Conservation (phyloP, 2,329 filamentous ascomycete species). For the Dissoconium aciculare region DNA sequence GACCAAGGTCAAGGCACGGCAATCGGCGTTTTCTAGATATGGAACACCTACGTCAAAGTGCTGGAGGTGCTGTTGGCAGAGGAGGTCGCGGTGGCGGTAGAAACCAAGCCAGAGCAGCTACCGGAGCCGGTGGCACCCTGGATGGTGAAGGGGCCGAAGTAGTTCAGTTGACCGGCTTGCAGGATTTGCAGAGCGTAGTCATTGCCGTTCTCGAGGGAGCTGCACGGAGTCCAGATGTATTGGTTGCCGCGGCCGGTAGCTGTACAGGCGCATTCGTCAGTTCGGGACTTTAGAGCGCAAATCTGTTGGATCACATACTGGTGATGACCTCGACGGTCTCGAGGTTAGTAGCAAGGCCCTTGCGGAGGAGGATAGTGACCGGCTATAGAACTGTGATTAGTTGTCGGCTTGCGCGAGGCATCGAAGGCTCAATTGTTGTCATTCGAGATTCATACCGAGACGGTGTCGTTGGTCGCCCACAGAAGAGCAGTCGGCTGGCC, state of each 20-base stretch:
- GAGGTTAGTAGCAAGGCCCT: slow-evolving; percentile 37
- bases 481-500: slow-evolving; percentile 27
- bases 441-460: slow-evolving; percentile 8
- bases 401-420: too few relatives aligned
- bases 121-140: slow-evolving; percentile 22
- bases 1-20: not conserved
- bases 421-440: too few relatives aligned
- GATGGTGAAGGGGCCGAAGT: slow-evolving; percentile 38
- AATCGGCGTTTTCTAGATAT: not conserved
- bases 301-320: slow-evolving; percentile 3
- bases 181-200: slow-evolving; percentile 47
- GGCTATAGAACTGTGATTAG: slow-evolving; percentile 24
- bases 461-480: slow-evolving; percentile 16
- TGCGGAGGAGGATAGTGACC: slow-evolving; percentile 41
- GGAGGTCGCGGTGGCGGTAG: slow-evolving; percentile 5
- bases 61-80: slow-evolving; percentile 3
- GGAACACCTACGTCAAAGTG: slow-evolving; percentile 8
- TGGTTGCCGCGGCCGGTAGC: slow-evolving; percentile 11
- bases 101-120: slow-evolving; percentile 6
- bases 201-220: slow-evolving; percentile 27
- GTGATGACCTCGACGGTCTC: slow-evolving; percentile 30
- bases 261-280: slow-evolving; percentile 1
- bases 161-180: slow-evolving; percentile 40
- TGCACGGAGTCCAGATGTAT: slow-evolving; percentile 36
- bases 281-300: not conserved